Conservation (phyloP, 306 rosid genomes). For the Rosa rugosa region DNA sequence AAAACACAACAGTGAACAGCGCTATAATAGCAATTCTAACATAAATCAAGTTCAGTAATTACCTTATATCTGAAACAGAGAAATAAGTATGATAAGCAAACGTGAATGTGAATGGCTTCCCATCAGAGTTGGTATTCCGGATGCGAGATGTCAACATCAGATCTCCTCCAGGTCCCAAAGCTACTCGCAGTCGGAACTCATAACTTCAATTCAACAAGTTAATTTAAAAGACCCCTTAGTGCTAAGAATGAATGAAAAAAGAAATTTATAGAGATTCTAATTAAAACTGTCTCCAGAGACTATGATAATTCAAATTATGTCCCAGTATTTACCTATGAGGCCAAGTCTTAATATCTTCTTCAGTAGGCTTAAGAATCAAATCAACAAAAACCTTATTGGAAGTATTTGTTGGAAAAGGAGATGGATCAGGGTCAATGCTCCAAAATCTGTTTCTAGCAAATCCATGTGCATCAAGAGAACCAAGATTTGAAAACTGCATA, state of each 20-base stretch:
- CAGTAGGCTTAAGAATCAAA: constrained; percentile 77
- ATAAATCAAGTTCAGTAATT: constrained; percentile 17
- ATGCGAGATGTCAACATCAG: constrained; percentile 85
- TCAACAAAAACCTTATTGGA: constrained; percentile 66
- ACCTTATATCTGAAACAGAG: constrained; percentile 92
- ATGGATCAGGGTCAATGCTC: constrained; percentile 63
- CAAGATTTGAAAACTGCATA: constrained; percentile 71
- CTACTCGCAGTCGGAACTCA: constrained; percentile 85
- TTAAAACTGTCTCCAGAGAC: neutral
- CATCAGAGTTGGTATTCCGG: constrained; percentile 81
- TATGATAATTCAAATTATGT: neutral
- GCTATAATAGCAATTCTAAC: constrained; percentile 2
- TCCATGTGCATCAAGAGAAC: constrained; percentile 76
- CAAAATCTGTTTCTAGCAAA: constrained; percentile 84
- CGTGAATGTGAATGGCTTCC: constrained; percentile 89
- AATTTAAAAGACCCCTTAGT: constrained; percentile 7
- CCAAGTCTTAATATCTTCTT: constrained; percentile 85
- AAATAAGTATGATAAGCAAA: constrained; percentile 95
- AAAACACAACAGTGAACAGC: neutral
- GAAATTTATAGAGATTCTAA: neutral
- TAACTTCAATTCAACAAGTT: constrained; percentile 47
- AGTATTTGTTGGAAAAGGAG: constrained; percentile 67
- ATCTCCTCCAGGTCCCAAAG: constrained; percentile 93
- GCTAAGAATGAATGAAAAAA: neutral
- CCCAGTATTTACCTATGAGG: constrained; percentile 58